phyloP scores from a whole-genome alignment of 345 rosid genomes.

The Dipteronia dyeriana region DNA sequence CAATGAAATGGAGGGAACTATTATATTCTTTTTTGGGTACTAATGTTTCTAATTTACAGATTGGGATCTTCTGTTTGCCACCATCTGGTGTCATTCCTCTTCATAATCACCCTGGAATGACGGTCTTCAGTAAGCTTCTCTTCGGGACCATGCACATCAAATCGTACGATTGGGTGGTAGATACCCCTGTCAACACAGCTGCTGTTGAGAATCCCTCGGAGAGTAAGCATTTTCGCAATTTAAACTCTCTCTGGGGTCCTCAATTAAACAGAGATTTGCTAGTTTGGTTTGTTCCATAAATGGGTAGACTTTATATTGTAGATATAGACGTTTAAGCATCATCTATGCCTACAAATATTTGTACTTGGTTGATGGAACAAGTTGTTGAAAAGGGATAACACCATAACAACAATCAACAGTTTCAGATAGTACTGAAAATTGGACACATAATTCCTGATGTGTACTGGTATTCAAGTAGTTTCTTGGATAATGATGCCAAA shows the following conservation, averaged over 20 bases:
- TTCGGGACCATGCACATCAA: slow-evolving; percentile 94
- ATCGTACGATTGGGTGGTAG: slow-evolving; percentile 85
- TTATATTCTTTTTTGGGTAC: background rate
- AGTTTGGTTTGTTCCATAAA: background rate
- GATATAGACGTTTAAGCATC: background rate
- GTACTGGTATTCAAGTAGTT: background rate
- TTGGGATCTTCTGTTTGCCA: slow-evolving; percentile 94
- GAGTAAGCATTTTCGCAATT: slow-evolving; percentile 28
- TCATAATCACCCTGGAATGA: slow-evolving; percentile 98
- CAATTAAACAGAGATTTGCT: background rate
- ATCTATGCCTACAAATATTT: background rate
- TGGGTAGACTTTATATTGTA: background rate
- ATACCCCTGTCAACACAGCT: slow-evolving; percentile 43
- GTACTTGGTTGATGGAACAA: background rate
- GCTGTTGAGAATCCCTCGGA: slow-evolving; percentile 23
- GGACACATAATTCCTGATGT: background rate
- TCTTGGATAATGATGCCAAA: background rate
- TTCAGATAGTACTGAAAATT: background rate
- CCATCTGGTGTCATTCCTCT: slow-evolving; percentile 86
- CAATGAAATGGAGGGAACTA: slow-evolving; percentile 1
- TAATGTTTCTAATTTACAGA: slow-evolving; percentile 42
- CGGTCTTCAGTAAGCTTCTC: slow-evolving; percentile 90
- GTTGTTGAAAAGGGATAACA: background rate
- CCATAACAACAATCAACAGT: background rate
- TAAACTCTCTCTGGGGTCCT: background rate